Evolutionary conservation across 164 flowering plant genomes (phyloP), one percentile per base, ranked within the genome.

Genomic region (Amborella trichopoda): DNA sequence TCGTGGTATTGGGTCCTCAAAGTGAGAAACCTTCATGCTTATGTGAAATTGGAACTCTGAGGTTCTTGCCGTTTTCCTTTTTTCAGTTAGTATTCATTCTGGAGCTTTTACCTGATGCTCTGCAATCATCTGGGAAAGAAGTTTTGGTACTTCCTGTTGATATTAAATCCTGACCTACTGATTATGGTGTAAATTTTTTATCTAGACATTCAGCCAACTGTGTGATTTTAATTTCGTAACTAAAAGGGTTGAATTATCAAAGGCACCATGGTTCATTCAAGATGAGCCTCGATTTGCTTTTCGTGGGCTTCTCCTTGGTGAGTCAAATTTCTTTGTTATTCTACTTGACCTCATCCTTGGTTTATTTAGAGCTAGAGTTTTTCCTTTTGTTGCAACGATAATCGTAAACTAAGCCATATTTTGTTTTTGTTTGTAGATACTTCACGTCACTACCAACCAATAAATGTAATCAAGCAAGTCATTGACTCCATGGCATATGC

Each of bases 401-500:
- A 10, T 10, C 11, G n/a, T 10, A 32, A 32, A 10, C 13, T 32
- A 21, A 37, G n/a, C n/a, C 5, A n/a, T n/a, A n/a, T 37, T n/a
- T 37, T 1, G 10, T 14, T 22, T 39, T 58, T 45, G 49, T 45
- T 28, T 74, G 72, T 81, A 93, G 99, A 88, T 77, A 88, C 96
- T 28, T 83, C 95, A 34, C 73, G 96, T 60, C 99, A 83, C 56
- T 93, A 71, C 69, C 62, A 65, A 28, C 99, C 99, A 2, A 28
- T 81, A 8, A 72, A 61, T 70, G 72, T 79, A 32, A 85, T 93
- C 51, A 88, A 93, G 73, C 80, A 79, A 59, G 70, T 88, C 22
- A 75, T 93, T 53, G 94, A 93, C 44, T 78, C 99, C 4, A 93
- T 93, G 99, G 78, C 99, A 26, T 93, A 78, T 65, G 91, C 88